These are phyloP conservation scores for Aureobasidium vineae DNA, from an alignment of 2,329 filamentous ascomycete genomes.

Conservation along the genomic window DNA sequence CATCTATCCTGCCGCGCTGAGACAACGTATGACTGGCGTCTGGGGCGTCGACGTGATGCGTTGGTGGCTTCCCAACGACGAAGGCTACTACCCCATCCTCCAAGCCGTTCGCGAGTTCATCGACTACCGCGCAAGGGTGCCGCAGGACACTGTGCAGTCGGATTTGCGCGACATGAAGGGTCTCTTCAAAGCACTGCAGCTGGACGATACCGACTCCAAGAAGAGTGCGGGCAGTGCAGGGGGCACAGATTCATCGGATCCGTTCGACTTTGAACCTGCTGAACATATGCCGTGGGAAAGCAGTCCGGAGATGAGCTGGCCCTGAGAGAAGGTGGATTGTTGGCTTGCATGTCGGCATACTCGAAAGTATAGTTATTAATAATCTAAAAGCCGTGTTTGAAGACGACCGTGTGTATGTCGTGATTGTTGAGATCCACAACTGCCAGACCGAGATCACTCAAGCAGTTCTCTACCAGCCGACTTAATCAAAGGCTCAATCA, in stretches of 20 bases:
- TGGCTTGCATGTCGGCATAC: not conserved
- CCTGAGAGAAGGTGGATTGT: not conserved
- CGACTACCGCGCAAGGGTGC: constrained; percentile 36
- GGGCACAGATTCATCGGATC: constrained; percentile 30
- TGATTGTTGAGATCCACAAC: not conserved
- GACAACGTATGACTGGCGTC: constrained; percentile 70
- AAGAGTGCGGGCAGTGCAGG: constrained; percentile 29
- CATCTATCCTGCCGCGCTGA: constrained; percentile 73
- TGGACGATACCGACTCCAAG: constrained; percentile 32
- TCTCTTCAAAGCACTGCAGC: constrained; percentile 43
- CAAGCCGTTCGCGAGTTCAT: constrained; percentile 77
- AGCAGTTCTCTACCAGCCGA: not conserved
- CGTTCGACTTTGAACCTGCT: constrained; percentile 26
- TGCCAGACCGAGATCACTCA: too few species aligned
- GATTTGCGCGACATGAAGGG: constrained; percentile 40
- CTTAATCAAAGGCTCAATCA: not conserved
- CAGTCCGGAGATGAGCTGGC: constrained; percentile 29
- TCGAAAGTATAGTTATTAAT: not conserved
- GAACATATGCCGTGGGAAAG: constrained; percentile 24
- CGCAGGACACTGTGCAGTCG: constrained; percentile 31
- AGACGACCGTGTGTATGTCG: not conserved
- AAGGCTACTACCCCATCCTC: constrained; percentile 70
- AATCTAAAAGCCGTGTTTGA: not conserved
- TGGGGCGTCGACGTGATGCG: constrained; percentile 71
- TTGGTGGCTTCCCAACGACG: constrained; percentile 89